Evolutionary conservation across 768 basidiomycete genomes (phyloP).

Genomic region (Cubamyces sp.): DNA sequence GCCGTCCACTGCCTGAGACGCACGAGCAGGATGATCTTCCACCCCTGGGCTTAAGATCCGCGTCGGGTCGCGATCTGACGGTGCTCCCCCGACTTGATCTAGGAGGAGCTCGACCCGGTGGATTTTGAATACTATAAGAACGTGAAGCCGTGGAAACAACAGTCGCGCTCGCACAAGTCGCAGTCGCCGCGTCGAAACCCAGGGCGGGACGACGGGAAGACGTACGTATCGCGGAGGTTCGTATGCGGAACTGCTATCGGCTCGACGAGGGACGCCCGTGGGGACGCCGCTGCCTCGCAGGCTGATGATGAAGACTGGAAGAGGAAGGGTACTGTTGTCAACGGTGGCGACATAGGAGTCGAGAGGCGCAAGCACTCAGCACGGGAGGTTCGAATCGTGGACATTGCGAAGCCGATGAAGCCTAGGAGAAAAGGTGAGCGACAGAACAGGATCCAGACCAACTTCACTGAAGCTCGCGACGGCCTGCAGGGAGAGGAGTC

Average conservation of each 20-base stretch:
- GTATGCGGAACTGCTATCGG: conserved; percentile 3
- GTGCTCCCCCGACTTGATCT: not conserved
- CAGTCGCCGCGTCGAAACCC: conserved; percentile 3
- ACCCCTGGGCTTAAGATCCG: not conserved
- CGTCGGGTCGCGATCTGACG: not conserved
- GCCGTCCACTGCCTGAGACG: not conserved
- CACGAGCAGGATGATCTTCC: not conserved
- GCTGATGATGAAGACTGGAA: not conserved
- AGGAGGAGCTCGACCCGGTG: conserved; percentile 9
- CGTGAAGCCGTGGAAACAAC: conserved; percentile 12
- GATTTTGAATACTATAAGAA: not conserved
- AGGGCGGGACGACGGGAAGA: conserved; percentile 1
- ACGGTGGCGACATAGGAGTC: not conserved
- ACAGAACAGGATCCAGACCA: not conserved
- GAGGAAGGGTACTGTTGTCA: not conserved
- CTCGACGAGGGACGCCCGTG: not conserved
- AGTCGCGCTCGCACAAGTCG: not conserved
- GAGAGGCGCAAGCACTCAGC: not conserved
- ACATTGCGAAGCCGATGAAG: conserved; percentile 23
- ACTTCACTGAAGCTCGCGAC: not conserved
- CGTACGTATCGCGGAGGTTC: conserved; percentile 8
- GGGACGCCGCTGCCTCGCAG: not conserved
- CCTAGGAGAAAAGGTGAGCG: conserved; percentile 2
- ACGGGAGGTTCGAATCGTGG: conserved; percentile 17
- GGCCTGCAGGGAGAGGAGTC: not conserved